phyloP scores from a whole-genome alignment of 371 early-diverging fungal species.

The Umbelopsis sp. region DNA sequence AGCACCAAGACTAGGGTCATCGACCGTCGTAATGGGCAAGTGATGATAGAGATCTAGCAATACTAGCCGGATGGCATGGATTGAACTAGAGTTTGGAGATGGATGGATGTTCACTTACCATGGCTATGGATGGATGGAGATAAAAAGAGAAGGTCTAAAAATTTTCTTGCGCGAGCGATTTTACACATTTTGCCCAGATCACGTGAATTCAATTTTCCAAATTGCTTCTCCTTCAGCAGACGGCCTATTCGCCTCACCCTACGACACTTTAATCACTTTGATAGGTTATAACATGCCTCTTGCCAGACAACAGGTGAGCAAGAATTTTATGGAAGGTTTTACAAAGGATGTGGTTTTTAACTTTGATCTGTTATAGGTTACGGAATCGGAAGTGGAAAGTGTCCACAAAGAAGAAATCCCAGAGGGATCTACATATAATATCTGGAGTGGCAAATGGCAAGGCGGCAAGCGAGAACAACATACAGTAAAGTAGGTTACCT shows the following conservation, averaged over 20 bases:
- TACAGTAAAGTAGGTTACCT: neutral
- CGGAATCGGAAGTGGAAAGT: neutral
- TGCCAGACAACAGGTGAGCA: conserved; percentile 9
- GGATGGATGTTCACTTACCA: conserved; percentile 17
- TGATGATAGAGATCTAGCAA: conserved; percentile 11
- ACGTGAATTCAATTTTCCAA: neutral
- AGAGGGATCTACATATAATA: conserved; percentile 71
- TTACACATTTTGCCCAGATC: neutral
- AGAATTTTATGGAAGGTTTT: neutral
- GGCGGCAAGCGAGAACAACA: conserved; percentile 15
- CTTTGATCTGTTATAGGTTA: neutral
- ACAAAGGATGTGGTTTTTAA: neutral
- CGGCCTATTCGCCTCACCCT: neutral
- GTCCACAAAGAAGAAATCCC: conserved; percentile 22
- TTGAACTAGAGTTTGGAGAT: conserved; percentile 11
- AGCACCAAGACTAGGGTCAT: conserved; percentile 4
- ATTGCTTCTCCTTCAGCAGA: neutral
- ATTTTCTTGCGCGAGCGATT: neutral
- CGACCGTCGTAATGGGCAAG: conserved; percentile 4
- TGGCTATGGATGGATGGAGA: conserved; percentile 4
- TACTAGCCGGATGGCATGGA: conserved; percentile 5
- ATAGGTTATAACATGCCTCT: neutral
- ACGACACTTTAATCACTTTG: neutral
- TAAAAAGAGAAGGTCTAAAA: conserved; percentile 4
- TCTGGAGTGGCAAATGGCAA: conserved; percentile 51